These are phyloP conservation scores for Plasmodium relictum DNA, from an alignment of 169 alveolate genomes.

Conservation along the genomic window DNA sequence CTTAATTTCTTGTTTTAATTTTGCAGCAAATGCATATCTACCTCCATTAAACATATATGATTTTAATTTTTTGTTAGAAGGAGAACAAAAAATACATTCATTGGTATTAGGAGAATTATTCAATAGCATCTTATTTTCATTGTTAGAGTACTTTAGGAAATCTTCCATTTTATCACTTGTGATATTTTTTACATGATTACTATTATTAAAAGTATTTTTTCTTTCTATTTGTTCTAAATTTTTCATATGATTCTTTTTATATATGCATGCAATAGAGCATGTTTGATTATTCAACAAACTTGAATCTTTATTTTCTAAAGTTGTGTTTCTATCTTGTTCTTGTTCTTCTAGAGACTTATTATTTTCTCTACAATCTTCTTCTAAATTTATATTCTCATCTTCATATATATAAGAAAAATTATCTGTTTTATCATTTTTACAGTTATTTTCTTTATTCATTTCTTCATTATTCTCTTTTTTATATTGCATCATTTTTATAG, in stretches of 20 bases:
- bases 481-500: constrained; percentile 81
- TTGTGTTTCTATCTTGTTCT: too few relatives aligned
- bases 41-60: constrained; percentile 84
- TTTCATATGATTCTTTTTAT: too few relatives aligned
- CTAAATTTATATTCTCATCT: too few relatives aligned
- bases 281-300: too few relatives aligned
- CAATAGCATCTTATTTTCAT: too few relatives aligned
- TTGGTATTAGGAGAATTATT: background rate
- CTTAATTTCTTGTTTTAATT: constrained; percentile 79
- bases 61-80: constrained; percentile 44
- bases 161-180: background rate
- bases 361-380: too few relatives aligned
- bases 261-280: too few relatives aligned
- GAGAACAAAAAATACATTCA: constrained; percentile 55
- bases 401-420: background rate
- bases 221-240: too few relatives aligned
- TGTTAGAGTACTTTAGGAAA: too few relatives aligned
- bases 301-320: too few relatives aligned
- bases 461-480: background rate
- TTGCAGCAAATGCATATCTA: constrained; percentile 86
- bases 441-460: background rate
- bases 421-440: background rate
- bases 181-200: background rate
- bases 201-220: too few relatives aligned
- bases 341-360: too few relatives aligned